These are phyloP conservation scores for Fraxinus excelsior DNA, from an alignment of 257 asterid genomes.

Conservation along the genomic window DNA sequence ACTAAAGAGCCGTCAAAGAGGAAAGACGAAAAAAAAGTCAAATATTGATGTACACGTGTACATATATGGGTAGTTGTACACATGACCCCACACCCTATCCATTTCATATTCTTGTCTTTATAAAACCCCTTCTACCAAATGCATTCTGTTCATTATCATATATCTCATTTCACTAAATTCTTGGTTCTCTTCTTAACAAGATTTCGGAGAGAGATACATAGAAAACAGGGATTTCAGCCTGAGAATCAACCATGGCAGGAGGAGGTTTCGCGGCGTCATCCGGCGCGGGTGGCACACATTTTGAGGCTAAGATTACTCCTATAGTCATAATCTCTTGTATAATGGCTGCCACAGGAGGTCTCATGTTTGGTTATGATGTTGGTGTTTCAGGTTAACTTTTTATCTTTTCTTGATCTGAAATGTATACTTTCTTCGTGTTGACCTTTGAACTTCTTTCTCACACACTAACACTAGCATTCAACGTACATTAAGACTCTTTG, in stretches of 20 bases:
- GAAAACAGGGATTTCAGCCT: not conserved
- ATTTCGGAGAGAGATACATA: not conserved
- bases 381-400: slow-evolving; percentile 64
- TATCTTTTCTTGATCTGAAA: not conserved
- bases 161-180: slow-evolving; percentile 5
- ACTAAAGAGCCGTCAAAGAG: not conserved
- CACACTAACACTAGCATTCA: too few species aligned
- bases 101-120: slow-evolving; percentile 31
- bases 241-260: slow-evolving; percentile 51
- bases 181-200: not conserved
- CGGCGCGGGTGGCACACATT: slow-evolving; percentile 48
- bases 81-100: slow-evolving; percentile 6
- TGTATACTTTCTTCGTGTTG: not conserved
- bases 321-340: slow-evolving; percentile 76
- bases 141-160: slow-evolving; percentile 11
- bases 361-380: slow-evolving; percentile 83
- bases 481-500: too few species aligned
- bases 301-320: slow-evolving; percentile 83
- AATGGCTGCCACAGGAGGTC: slow-evolving; percentile 89
- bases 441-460: not conserved
- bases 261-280: slow-evolving; percentile 66
- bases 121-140: slow-evolving; percentile 21
- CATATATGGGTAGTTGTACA: slow-evolving; percentile 22
- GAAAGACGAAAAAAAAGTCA: not conserved
- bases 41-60: slow-evolving; percentile 40